These are phyloP conservation scores for Yueomyces sp. DNA, from an alignment of 805 yeast species.

Conservation along the genomic window DNA sequence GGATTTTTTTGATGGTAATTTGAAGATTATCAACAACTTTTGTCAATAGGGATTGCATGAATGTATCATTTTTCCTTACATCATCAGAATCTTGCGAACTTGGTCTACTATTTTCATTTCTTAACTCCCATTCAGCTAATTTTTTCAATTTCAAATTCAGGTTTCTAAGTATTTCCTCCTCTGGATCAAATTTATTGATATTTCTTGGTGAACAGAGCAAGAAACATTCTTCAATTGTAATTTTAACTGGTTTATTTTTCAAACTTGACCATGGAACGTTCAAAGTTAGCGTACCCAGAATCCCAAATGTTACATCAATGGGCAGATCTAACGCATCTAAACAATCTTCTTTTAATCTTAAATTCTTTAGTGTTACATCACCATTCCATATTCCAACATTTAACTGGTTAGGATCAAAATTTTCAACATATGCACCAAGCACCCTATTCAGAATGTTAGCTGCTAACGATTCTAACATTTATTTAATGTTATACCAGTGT, in stretches of 20 bases:
- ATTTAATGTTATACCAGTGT: too few relatives aligned
- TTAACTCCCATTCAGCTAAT: conserved; percentile 48
- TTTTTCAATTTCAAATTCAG: conserved; percentile 54
- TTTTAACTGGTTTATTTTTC: conserved; percentile 83
- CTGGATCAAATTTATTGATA: conserved; percentile 44
- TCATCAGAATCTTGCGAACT: conserved; percentile 25
- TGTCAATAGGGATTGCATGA: conserved; percentile 75
- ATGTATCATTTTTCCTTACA: conserved; percentile 53
- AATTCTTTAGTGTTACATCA: conserved; percentile 73
- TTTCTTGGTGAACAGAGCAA: conserved; percentile 67
- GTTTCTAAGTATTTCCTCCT: conserved; percentile 45
- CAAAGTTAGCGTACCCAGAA: conserved; percentile 73
- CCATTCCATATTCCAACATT: conserved; percentile 98
- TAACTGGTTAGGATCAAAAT: conserved; percentile 89
- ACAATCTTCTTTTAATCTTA: conserved; percentile 76
- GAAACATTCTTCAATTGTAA: conserved; percentile 75
- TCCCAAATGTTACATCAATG: conserved; percentile 77
- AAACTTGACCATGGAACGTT: conserved; percentile 96
- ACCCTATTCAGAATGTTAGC: conserved; percentile 23
- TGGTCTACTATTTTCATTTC: conserved; percentile 31
- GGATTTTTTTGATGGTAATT: conserved; percentile 81
- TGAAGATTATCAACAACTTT: conserved; percentile 90
- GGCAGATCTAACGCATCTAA: conserved; percentile 80
- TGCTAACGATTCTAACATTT: conserved; percentile 26
- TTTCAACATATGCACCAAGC: conserved; percentile 58